These are phyloP conservation scores for Erodium moschatum DNA, from an alignment of 441 rosid genomes.

Conservation along the genomic window DNA sequence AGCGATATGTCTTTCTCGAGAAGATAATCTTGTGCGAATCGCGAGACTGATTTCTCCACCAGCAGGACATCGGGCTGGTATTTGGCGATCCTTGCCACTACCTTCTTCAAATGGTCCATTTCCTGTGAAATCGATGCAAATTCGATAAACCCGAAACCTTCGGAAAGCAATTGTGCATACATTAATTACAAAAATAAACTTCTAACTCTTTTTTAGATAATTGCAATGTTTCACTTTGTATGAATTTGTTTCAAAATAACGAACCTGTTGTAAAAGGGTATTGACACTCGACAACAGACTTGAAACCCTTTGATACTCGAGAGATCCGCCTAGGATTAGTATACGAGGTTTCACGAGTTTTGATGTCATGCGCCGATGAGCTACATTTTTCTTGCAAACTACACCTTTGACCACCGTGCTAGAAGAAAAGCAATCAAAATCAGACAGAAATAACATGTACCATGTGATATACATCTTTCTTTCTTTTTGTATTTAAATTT, in stretches of 20 bases:
- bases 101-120: constrained; percentile 97
- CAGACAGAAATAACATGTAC: too few relatives aligned
- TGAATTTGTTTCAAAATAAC: too few relatives aligned
- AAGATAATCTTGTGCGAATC: constrained; percentile 89
- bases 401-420: constrained; percentile 92
- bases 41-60: constrained; percentile 95
- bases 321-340: constrained; percentile 86
- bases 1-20: constrained; percentile 83
- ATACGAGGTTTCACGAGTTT: constrained; percentile 80
- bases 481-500: too few relatives aligned
- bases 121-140: constrained; percentile 48
- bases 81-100: constrained; percentile 83
- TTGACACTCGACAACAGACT: constrained; percentile 83
- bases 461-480: too few relatives aligned
- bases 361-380: constrained; percentile 24
- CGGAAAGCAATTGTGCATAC: constrained; percentile 10
- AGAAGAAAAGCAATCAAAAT: constrained; percentile 25
- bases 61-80: constrained; percentile 81
- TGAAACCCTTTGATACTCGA: constrained; percentile 94
- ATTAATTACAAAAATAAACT: too few relatives aligned
- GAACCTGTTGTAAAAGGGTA: constrained; percentile 77
- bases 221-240: too few relatives aligned
- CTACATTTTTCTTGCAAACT: constrained; percentile 96
- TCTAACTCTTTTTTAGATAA: too few relatives aligned
- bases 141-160: constrained; percentile 12